These are phyloP conservation scores for Aureobasidium sp. DNA, from an alignment of 2,329 filamentous ascomycete species.

Conservation along the genomic window DNA sequence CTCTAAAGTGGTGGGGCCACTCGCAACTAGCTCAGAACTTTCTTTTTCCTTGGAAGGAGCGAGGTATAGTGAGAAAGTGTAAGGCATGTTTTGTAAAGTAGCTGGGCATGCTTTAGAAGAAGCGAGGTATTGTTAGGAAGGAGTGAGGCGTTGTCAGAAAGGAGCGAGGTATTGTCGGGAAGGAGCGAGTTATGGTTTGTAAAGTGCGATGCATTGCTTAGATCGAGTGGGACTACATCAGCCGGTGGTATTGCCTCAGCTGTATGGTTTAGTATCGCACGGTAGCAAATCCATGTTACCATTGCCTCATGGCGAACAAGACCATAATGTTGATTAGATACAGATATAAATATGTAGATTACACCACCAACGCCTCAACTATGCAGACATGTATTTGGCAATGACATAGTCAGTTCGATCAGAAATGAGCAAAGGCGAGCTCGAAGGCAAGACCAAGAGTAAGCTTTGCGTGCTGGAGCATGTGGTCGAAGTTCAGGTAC, in stretches of 20 bases:
- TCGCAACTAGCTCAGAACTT: too few relatives aligned
- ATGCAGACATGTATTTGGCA: background rate
- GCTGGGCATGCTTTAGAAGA: too few relatives aligned
- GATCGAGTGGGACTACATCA: too few relatives aligned
- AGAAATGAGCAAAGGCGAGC: slow-evolving; percentile 58
- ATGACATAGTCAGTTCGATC: background rate
- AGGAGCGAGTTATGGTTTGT: too few relatives aligned
- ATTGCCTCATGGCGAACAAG: background rate
- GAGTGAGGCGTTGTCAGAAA: too few relatives aligned
- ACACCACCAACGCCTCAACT: background rate
- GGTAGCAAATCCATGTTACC: background rate
- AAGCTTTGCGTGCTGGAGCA: slow-evolving; percentile 83
- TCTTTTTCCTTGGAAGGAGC: too few relatives aligned
- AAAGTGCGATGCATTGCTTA: too few relatives aligned
- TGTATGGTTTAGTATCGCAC: background rate
- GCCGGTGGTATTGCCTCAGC: background rate
- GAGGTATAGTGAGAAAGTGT: too few relatives aligned
- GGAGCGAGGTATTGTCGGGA: too few relatives aligned
- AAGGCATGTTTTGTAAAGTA: too few relatives aligned
- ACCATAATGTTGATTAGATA: background rate
- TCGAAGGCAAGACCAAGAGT: slow-evolving; percentile 79
- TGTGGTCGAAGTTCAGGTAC: slow-evolving; percentile 75
- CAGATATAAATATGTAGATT: background rate
- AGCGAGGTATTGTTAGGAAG: too few relatives aligned
- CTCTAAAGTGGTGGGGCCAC: too few relatives aligned